Base-by-base conservation (phyloP, 176 grass and related monocot genomes). In the Puya raimondii region DNA sequence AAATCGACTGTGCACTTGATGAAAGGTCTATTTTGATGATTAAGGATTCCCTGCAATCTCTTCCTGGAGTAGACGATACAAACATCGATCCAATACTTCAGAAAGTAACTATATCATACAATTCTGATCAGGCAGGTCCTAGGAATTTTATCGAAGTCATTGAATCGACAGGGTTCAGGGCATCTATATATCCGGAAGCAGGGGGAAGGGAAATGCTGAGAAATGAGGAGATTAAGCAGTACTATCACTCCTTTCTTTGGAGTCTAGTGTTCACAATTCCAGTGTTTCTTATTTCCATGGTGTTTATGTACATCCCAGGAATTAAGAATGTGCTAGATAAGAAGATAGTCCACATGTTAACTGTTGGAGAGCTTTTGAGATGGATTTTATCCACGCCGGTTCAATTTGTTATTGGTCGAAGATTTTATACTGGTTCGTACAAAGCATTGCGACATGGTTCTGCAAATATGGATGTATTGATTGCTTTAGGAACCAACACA, bases 391-490 rank as follows among this genome's bases (percentile, higher is more conserved):
- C 86, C 9, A 97, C 86, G 66, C 93, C 93, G 17, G 93, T 97
- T 48, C 93, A 97, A 75, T 97, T 97, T 81, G 61, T 92, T 68
- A 89, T 97, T 65, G 93, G 93, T 10, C 63, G 47, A 73, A 97
- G 73, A 80, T 97, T 97, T 81, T 97, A 97, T 49, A 67, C 66
- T 42, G 89, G 93, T 81, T 71, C 89, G 65, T 97, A 90, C 80
- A 97, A 92, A 66, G 86, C 93, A 4, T 74, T 92, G 65, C 72
- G 71, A 14, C 81, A 83, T 69, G 84, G 84, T 3, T 92, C 93
- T n/a, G 84, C 93, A 11, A 97, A 97, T 53, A 97, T 97, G 93
- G 93, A 97, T 72, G 89, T 97, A 22, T 88, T 97, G 76, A 87
- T 97, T 89, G 86, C 81, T 71, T 78, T 97, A 58, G 93, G 93